Evolutionary conservation across 495 filamentous ascomycete species (phyloP).

Genomic region (Penicillium cinerascens): DNA sequence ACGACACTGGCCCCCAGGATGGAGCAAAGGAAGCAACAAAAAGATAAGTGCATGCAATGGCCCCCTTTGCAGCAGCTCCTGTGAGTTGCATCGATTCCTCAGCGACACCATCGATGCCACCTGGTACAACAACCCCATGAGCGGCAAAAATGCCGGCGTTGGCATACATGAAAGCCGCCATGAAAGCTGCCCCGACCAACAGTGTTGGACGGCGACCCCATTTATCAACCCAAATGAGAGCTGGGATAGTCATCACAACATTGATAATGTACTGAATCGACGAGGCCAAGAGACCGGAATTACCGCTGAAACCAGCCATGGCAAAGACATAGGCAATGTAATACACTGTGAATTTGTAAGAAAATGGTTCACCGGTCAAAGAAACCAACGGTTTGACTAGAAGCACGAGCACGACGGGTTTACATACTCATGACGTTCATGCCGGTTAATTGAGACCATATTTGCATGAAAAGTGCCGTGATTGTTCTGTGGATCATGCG

Average conservation of each 20-base stretch:
- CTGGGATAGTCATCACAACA: conserved; percentile 42
- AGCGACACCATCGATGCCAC: background rate
- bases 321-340: conserved; percentile 56
- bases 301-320: conserved; percentile 55
- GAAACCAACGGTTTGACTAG: no score
- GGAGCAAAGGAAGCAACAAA: conserved; percentile 51
- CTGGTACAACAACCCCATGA: background rate
- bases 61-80: conserved; percentile 29
- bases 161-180: conserved; percentile 58
- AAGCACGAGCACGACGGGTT: no score
- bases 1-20: conserved; percentile 58
- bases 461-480: conserved; percentile 66
- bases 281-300: conserved; percentile 49
- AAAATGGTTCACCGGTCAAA: background rate
- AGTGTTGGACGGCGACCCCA: conserved; percentile 57
- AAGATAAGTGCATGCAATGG: conserved; percentile 56
- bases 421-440: conserved; percentile 68
- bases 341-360: conserved; percentile 20
- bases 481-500: conserved; percentile 64
- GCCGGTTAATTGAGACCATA: conserved; percentile 72
- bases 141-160: conserved; percentile 57
- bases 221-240: conserved; percentile 48
- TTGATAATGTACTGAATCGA: conserved; percentile 62
- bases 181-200: conserved; percentile 55
- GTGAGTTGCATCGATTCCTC: conserved; percentile 22